These are phyloP conservation scores for Ogataea pignaliae DNA, from an alignment of 805 yeast genomes.

Conservation along the genomic window DNA sequence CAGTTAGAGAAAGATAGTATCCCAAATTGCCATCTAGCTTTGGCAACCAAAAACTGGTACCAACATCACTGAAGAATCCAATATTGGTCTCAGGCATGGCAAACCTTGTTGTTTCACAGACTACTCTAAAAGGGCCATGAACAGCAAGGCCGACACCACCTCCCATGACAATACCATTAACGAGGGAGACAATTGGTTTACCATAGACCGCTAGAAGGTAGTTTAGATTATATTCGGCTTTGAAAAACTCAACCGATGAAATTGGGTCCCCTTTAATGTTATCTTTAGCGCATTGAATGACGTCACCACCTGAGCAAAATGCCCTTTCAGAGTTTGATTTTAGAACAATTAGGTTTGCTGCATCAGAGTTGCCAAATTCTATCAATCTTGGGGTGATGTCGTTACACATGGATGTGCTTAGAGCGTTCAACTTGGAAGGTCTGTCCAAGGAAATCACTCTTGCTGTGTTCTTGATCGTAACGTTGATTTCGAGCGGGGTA, in stretches of 20 bases:
- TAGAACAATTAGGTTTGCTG: slow-evolving; percentile 62
- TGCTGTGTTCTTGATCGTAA: slow-evolving; percentile 57
- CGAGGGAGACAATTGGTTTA: slow-evolving; percentile 81
- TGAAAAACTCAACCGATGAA: slow-evolving; percentile 63
- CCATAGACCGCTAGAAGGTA: slow-evolving; percentile 74
- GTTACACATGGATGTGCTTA: slow-evolving; percentile 70
- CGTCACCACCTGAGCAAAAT: slow-evolving; percentile 97
- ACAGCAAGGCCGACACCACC: slow-evolving; percentile 94
- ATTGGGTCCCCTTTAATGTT: slow-evolving; percentile 44
- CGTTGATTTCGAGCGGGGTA: slow-evolving; percentile 49
- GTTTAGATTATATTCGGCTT: slow-evolving; percentile 76
- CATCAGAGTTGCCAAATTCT: slow-evolving; percentile 70
- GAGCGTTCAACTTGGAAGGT: slow-evolving; percentile 78
- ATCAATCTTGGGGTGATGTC: slow-evolving; percentile 66
- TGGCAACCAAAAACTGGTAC: slow-evolving; percentile 85
- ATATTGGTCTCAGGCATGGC: slow-evolving; percentile 99
- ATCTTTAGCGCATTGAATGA: slow-evolving; percentile 66
- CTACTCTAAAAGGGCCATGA: slow-evolving; percentile 88
- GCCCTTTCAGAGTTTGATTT: slow-evolving; percentile 65
- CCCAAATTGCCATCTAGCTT: slow-evolving; percentile 80
- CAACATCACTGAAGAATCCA: slow-evolving; percentile 96
- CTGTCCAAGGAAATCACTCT: slow-evolving; percentile 77
- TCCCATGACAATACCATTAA: slow-evolving; percentile 96
- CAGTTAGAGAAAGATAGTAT: slow-evolving; percentile 80
- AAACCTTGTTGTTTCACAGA: slow-evolving; percentile 84